Evolutionary conservation across 2,329 filamentous ascomycete genomes (phyloP).

Genomic region (Aspergillus sp.): DNA sequence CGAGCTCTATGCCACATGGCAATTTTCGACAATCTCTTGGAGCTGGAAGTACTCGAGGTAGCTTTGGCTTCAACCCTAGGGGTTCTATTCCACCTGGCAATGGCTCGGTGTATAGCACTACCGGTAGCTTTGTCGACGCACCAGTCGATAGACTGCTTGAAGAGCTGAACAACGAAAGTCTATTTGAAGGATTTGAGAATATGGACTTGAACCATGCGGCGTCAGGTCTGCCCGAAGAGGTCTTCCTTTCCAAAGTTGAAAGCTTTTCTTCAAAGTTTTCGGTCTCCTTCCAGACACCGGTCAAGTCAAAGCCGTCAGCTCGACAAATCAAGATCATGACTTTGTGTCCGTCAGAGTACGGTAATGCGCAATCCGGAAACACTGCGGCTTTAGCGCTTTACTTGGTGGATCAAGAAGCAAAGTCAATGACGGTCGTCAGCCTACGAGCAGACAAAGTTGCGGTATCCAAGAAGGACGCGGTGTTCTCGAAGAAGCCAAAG

Average conservation of each 20-base stretch:
- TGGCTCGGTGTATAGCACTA: conserved; percentile 49
- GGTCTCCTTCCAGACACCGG: conserved; percentile 31
- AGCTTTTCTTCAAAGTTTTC: conserved; percentile 61
- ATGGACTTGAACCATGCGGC: conserved; percentile 74
- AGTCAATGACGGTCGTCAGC: conserved; percentile 67
- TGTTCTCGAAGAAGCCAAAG: conserved; percentile 31
- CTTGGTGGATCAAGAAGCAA: conserved; percentile 69
- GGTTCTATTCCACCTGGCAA: conserved; percentile 58
- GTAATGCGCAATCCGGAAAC: conserved; percentile 34
- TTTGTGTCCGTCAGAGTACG: conserved; percentile 52
- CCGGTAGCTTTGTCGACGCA: conserved; percentile 67
- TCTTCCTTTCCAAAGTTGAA: conserved; percentile 71
- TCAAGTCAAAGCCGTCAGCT: conserved; percentile 25
- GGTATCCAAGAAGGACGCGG: conserved; percentile 29
- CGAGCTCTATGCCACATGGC: conserved; percentile 40
- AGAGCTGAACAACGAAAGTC: conserved; percentile 62
- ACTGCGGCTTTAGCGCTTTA: conserved; percentile 54
- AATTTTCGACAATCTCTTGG: conserved; percentile 72
- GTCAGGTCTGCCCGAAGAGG: conserved; percentile 70
- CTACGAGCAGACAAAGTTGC: conserved; percentile 56
- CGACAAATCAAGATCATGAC: conserved; percentile 60
- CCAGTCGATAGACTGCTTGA: conserved; percentile 71
- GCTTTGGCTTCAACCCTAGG: conserved; percentile 57
- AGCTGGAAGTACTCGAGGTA: conserved; percentile 64
- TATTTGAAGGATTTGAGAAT: conserved; percentile 69